Conservation (phyloP, 805 yeast genomes). For the Cyberlindnera xylosilytica region DNA sequence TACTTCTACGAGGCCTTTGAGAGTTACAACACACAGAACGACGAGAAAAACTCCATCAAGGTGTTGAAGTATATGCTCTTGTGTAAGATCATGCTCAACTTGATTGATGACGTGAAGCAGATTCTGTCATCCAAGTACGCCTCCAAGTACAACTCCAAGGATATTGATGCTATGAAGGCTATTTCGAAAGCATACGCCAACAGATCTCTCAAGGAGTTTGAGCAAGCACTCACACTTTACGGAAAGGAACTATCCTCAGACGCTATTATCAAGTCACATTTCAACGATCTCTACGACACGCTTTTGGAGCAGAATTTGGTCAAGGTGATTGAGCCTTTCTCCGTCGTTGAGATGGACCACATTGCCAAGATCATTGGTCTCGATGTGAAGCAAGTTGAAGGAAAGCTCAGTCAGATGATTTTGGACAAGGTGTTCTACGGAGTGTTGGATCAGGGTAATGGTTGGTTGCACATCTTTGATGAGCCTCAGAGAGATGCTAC, state of each 20-base stretch:
- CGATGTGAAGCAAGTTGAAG: conserved; percentile 85
- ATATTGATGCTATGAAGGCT: conserved; percentile 94
- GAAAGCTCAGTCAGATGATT: conserved; percentile 93
- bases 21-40: conserved; percentile 58
- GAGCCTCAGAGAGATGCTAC: conserved; percentile 86
- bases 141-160: conserved; percentile 72
- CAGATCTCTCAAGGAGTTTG: conserved; percentile 88
- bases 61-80: conserved; percentile 90
- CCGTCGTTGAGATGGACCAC: conserved; percentile 90
- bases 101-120: conserved; percentile 79
- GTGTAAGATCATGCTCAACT: conserved; percentile 88
- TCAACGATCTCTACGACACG: conserved; percentile 89
- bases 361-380: conserved; percentile 86
- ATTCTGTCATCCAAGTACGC: conserved; percentile 73
- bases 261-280: conserved; percentile 84
- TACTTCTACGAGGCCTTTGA: conserved; percentile 95
- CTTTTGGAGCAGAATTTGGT: conserved; percentile 88
- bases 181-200: conserved; percentile 86
- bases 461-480: conserved; percentile 91
- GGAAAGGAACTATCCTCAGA: conserved; percentile 77
- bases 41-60: conserved; percentile 67
- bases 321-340: conserved; percentile 93
- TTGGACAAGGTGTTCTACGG: conserved; percentile 94
- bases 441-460: conserved; percentile 96
- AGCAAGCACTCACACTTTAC: conserved; percentile 71